Evolutionary conservation across 768 basidiomycete genomes (phyloP).

Genomic region (Pulveroboletus sp.): DNA sequence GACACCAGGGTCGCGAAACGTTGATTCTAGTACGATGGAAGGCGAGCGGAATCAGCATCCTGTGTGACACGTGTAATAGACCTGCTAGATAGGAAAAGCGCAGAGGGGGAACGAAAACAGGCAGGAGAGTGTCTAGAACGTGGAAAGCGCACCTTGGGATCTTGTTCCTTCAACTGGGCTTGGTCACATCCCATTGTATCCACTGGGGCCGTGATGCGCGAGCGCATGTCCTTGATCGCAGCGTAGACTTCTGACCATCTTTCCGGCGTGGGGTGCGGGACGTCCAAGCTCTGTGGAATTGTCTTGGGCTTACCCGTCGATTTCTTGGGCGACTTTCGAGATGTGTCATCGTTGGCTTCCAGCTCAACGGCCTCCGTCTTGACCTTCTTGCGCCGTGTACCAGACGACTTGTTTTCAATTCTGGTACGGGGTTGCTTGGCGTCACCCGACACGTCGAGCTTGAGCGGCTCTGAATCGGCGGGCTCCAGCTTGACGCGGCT

Average conservation of each 20-base stretch:
- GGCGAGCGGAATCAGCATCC: neutral
- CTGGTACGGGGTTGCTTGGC: neutral
- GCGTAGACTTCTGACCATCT: constrained; percentile 69
- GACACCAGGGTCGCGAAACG: constrained; percentile 86
- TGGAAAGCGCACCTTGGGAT: constrained; percentile 52
- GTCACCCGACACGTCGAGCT: neutral
- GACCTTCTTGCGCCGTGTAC: neutral
- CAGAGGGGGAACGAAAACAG: too few species aligned
- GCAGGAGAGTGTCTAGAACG: neutral
- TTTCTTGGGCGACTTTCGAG: constrained; percentile 5
- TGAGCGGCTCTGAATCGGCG: neutral
- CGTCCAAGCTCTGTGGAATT: constrained; percentile 49
- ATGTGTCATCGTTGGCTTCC: neutral
- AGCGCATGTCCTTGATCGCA: constrained; percentile 72
- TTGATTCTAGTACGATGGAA: constrained; percentile 48
- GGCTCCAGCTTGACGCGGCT: constrained; percentile 32
- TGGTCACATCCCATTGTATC: constrained; percentile 89
- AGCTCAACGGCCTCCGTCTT: neutral
- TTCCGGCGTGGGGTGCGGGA: constrained; percentile 63
- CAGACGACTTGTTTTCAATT: neutral
- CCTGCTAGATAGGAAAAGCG: neutral
- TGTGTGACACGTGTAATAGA: too few species aligned
- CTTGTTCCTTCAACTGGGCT: constrained; percentile 57
- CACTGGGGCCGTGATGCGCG: constrained; percentile 73
- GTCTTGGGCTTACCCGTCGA: constrained; percentile 54